Evolutionary conservation across 2,329 filamentous ascomycete genomes (phyloP), one percentile per base, ranked within the genome.

Genomic region (Penicillium hordei): DNA sequence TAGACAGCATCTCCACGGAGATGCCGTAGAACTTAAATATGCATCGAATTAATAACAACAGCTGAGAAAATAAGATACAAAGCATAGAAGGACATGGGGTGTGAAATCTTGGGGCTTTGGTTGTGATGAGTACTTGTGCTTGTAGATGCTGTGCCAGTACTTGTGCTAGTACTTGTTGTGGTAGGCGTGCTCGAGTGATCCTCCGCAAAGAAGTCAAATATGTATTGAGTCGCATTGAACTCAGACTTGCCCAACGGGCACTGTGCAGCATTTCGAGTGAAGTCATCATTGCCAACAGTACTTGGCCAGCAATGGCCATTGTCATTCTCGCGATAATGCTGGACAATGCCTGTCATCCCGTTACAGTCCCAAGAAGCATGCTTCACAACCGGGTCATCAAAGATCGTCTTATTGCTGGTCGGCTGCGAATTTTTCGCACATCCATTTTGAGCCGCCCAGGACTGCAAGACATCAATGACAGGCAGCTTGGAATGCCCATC

Each of bases 241-340:
- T 48, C 56, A 53, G 54, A 64, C 42, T 62, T 61, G 5, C 61
- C 62, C 31, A 58, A 21, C 13, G 55, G 56, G 38, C 62, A 63
- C 44, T 64, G 61, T 19, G 46, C 40, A 13, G 54, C n/a, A 27
- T 52, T 43, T 17, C 34, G 39, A 2, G 25, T 9, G 29, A 50
- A 62, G 33, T 65, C 64, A 53, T 51, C 57, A 53, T 65, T 65
- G 1, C 53, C 25, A 13, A 59, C 52, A 8, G 63, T 65, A 21
- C 59, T 62, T 23, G 64, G 61, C 64, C 64, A 66, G 33, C 63
- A 64, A 50, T 65, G 64, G 9, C 64, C 64, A 54, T 62, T 61
- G 1, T 58, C 46, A 12, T 50, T 42, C 39, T 66, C 63, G 5
- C 61, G 61, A 44, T 66, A 62, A 44, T 64, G 59, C 43, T 66